Evolutionary conservation across 805 yeast species (phyloP).

Genomic region (Lipomyces spencermartinsiae): DNA sequence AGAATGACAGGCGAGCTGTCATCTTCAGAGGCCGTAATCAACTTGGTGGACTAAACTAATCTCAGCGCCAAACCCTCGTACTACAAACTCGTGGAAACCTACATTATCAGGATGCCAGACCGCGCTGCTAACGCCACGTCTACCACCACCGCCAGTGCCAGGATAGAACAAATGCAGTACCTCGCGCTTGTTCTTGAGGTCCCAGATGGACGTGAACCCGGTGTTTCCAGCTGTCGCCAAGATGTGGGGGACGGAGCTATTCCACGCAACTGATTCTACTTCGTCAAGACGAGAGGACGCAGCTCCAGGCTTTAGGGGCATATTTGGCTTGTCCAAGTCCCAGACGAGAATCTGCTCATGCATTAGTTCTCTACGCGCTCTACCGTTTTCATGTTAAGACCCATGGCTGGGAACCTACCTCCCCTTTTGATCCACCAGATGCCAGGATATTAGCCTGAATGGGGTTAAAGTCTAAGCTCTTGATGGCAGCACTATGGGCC

Average conservation of each 20-base stretch:
- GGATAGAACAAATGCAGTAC: conserved; percentile 82
- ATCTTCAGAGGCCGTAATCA: conserved; percentile 84
- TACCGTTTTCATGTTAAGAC: background rate
- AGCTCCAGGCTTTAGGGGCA: conserved; percentile 69
- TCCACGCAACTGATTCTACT: conserved; percentile 86
- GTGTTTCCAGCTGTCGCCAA: conserved; percentile 88
- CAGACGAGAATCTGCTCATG: conserved; percentile 67
- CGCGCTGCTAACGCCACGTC: conserved; percentile 77
- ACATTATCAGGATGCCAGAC: conserved; percentile 84
- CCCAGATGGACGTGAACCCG: conserved; percentile 93
- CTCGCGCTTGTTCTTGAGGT: conserved; percentile 83
- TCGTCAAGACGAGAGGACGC: conserved; percentile 83
- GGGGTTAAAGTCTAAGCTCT: conserved; percentile 77
- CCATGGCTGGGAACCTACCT: conserved; percentile 43
- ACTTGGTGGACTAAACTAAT: conserved; percentile 68
- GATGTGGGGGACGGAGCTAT: conserved; percentile 78
- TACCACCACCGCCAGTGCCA: conserved; percentile 49
- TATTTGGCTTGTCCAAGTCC: conserved; percentile 72
- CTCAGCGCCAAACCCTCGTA: background rate
- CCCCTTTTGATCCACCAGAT: conserved; percentile 88
- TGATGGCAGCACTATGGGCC: conserved; percentile 73
- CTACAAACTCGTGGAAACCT: background rate
- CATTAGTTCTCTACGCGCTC: background rate
- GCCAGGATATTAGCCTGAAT: conserved; percentile 73
- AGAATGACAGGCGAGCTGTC: conserved; percentile 81